Base-by-base conservation (phyloP, 225 moss, liverwort and hornwort species). In the Physcomitrellopsis africana region DNA sequence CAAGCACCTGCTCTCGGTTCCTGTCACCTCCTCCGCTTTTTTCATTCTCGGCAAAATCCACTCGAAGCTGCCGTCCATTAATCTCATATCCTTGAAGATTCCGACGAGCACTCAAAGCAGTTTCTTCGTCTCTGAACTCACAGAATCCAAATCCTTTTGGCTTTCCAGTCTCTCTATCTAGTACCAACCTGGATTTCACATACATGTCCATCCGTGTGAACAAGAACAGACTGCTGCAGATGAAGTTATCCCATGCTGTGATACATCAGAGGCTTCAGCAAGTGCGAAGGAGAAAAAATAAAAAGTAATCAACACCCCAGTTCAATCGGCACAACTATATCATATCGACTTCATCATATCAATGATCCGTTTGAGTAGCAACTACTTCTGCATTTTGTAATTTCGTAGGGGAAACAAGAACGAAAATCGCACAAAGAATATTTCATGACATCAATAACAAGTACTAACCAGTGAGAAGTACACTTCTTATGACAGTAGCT, bases 51-150 rank as follows among this genome's bases (percentile, higher is more conserved):
- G 90, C 90, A 72, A 90, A 90, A 80, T 87, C 87, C 66, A 90
- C 90, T 66, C 87, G 87, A 69, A 90, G 87, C 82, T 90, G 90
- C 52, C 87, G 85, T 41, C 97, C 97, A 75, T 99, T 99, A 22
- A 99, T 95, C 62, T 99, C 97, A 74, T 99, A 95, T 7, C 97
- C 97, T 80, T 95, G 97, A 67, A 99, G 81, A 80, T 99, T 99
- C 76, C 97, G 92, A 74, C 93, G 90, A 51, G 97, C 97, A 92
- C 95, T 99, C 68, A 99, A 78, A 64, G 97, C 97, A 81, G 97
- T 99, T 83, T 99, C 97, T 86, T 99, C 97, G 70, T 99, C 97
- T 90, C 90, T 87, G 68, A 99, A 99, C 86, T 99, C 95, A 86
- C 97, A 99, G 78, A 95, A 99, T 66, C 93, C 97, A 86, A 94